Evolutionary conservation across 2,329 filamentous ascomycete genomes (phyloP), one percentile per base, ranked within the genome.

Genomic region (Xylariomycetidae sp.): DNA sequence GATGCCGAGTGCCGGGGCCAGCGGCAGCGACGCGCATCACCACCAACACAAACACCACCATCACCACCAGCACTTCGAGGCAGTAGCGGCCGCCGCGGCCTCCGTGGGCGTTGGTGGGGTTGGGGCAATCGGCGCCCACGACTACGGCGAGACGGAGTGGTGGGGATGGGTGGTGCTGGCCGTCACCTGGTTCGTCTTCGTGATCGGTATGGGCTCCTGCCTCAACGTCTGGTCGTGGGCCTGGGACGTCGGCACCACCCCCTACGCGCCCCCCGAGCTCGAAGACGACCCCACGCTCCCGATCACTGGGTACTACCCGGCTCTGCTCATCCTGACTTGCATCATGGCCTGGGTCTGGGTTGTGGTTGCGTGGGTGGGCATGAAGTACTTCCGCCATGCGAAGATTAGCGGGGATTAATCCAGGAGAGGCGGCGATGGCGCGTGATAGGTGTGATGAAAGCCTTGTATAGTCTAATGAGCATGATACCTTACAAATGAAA

Each of bases 271-370:
- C 31, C 90, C 90, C 4, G 90, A 96, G 63, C 70, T 96, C 26
- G 89, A 95, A 59, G 88, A 96, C 59, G 92, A 98, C 60, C 82
- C 85, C 6, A 96, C 90, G 3, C 62, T 98, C 49, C 92, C 92
- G 3, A 95, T 98, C 52, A 85, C 93, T 9, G 92, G 93, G 8
- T 98, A 98, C 61, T 98, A 98, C 62, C 92, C 92, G 16, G 87
- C 89, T 9, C 65, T 98, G 52, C 85, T 96, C 44, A 92, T 96
- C 38, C 67, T 96, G 47, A 95, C 90, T 4, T 82, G 81, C 29
- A 85, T 98, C 18, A 95, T 98, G 85, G 88, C 89, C 13, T 98
- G 92, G 92, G 87, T 96, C 5, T 98, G 92, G 92, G 92, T 96
- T 13, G 79, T 95, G 10, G 81, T 93, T 37, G 92, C 93, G 9